Percentiles rank a stretch among this genome's conserved stretches.
phyloP scores from a whole-genome alignment of 1,139 yeast genomes.

The Saccharomyces hybrid region DNA sequence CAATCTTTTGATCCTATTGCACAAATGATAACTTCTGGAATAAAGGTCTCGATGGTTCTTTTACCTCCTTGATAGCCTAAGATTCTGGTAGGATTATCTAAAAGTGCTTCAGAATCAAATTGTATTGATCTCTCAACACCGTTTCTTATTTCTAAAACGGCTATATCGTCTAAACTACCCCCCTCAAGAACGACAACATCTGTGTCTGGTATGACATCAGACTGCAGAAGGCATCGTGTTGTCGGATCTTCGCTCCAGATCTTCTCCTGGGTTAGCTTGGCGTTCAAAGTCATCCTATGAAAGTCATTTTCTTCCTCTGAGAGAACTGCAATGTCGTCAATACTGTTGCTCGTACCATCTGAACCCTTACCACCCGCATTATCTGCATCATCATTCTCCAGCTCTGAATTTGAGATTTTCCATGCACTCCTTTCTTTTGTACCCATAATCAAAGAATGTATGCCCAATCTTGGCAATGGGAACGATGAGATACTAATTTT shows the following conservation, averaged over 20 bases:
- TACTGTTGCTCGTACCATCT: conserved; percentile 35
- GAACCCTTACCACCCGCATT: conserved; percentile 31
- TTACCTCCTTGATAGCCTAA: conserved; percentile 38
- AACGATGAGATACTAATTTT: conserved; percentile 30
- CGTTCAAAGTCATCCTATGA: conserved; percentile 23
- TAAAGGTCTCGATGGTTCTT: conserved; percentile 39
- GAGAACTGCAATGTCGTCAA: conserved; percentile 3
- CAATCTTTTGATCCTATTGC: conserved; percentile 27
- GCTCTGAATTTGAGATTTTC: conserved; percentile 33
- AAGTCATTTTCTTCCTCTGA: conserved; percentile 26
- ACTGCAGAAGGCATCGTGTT: conserved; percentile 20
- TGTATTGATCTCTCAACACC: conserved; percentile 33
- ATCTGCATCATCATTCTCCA: conserved; percentile 29
- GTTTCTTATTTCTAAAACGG: conserved; percentile 40
- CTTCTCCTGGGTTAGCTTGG: conserved; percentile 23
- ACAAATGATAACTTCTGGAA: conserved; percentile 42
- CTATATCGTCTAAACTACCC: conserved; percentile 22
- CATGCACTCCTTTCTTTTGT: conserved; percentile 22
- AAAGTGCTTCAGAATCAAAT: conserved; percentile 26
- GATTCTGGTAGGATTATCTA: conserved; percentile 45
- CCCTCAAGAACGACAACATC: conserved; percentile 27
- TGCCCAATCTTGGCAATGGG: conserved; percentile 33
- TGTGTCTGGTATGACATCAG: conserved; percentile 27
- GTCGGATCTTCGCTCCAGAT: conserved; percentile 28
- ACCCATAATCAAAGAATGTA: conserved; percentile 34